These are phyloP conservation scores for Pseudogymnoascus sp. DNA, from an alignment of 2,329 filamentous ascomycete genomes.

Conservation along the genomic window DNA sequence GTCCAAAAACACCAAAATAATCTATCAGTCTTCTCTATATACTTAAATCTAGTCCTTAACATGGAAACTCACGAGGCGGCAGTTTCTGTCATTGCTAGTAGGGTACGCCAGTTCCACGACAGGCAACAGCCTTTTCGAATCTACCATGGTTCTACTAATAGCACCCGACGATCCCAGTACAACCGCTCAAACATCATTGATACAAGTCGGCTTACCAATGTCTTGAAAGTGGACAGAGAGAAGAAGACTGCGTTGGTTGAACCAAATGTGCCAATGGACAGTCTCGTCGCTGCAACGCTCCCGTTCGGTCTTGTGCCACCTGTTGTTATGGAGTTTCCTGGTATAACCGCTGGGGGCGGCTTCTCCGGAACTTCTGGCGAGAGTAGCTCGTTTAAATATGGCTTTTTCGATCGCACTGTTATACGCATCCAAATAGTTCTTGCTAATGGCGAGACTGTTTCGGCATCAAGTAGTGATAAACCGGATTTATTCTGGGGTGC, in stretches of 20 bases:
- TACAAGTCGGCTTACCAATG: constrained; percentile 37
- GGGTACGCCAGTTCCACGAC: constrained; percentile 38
- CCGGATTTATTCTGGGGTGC: constrained; percentile 47
- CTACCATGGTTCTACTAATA: constrained; percentile 49
- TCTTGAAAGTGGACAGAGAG: constrained; percentile 34
- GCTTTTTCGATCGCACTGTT: constrained; percentile 57
- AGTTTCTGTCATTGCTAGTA: constrained; percentile 37
- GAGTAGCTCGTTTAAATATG: constrained; percentile 56
- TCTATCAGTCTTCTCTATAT: background rate
- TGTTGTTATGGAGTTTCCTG: constrained; percentile 64
- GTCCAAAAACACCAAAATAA: background rate
- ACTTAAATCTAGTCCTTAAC: background rate
- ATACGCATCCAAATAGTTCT: constrained; percentile 55
- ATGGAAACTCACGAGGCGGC: constrained; percentile 31
- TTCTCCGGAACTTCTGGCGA: constrained; percentile 60
- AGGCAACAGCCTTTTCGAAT: constrained; percentile 42
- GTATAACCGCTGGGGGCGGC: constrained; percentile 59
- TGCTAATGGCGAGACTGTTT: constrained; percentile 45
- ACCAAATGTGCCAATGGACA: constrained; percentile 62
- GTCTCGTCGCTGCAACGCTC: constrained; percentile 48
- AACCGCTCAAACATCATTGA: constrained; percentile 34
- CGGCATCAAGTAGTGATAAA: constrained; percentile 36
- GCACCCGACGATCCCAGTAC: constrained; percentile 30
- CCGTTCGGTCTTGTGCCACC: constrained; percentile 47
- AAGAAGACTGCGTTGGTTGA: constrained; percentile 47